Percentiles rank a stretch among this genome's conserved stretches.
These are phyloP conservation scores for Parastagonospora nodorum DNA, from an alignment of 2,329 filamentous ascomycete species.

Conservation along the genomic window DNA sequence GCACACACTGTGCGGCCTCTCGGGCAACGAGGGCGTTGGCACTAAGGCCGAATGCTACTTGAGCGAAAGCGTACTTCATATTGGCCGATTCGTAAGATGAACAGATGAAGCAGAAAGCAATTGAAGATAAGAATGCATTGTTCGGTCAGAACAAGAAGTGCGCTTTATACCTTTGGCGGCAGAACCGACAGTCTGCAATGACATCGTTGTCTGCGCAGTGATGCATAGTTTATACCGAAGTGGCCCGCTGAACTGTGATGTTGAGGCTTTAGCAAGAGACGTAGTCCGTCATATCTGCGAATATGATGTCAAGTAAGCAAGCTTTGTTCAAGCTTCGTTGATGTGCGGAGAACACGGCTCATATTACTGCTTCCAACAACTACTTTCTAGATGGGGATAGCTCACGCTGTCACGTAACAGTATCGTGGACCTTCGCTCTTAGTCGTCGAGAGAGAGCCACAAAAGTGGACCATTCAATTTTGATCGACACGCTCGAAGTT, in stretches of 20 bases:
- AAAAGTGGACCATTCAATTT: background rate
- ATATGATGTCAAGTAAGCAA: constrained; percentile 19
- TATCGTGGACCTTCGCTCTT: constrained; percentile 14
- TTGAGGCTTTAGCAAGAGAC: constrained; percentile 5
- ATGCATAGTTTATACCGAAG: background rate
- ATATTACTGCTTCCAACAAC: constrained; percentile 2
- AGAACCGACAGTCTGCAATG: constrained; percentile 1
- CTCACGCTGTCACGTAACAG: constrained; percentile 21
- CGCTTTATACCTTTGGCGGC: background rate
- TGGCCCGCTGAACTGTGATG: constrained; percentile 2
- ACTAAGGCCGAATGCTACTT: constrained; percentile 24
- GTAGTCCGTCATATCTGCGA: constrained; percentile 9
- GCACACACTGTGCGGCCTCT: constrained; percentile 21
- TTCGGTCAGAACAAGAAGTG: background rate
- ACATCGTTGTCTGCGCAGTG: constrained; percentile 6
- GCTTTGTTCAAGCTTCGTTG: constrained; percentile 4
- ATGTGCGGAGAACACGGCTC: constrained; percentile 2
- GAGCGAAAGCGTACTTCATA: constrained; percentile 30
- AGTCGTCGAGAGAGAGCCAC: background rate
- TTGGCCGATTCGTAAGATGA: constrained; percentile 3
- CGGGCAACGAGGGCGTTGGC: constrained; percentile 29
- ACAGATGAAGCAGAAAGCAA: background rate
- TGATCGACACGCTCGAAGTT: background rate
- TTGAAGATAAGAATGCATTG: background rate
- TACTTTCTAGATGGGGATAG: background rate